A percentile compares a stretch with the other conserved stretches of the same genome.
These are phyloP conservation scores for Pilasporangium apinafurcum DNA, from an alignment of 352 stramenopile genomes.

Conservation along the genomic window DNA sequence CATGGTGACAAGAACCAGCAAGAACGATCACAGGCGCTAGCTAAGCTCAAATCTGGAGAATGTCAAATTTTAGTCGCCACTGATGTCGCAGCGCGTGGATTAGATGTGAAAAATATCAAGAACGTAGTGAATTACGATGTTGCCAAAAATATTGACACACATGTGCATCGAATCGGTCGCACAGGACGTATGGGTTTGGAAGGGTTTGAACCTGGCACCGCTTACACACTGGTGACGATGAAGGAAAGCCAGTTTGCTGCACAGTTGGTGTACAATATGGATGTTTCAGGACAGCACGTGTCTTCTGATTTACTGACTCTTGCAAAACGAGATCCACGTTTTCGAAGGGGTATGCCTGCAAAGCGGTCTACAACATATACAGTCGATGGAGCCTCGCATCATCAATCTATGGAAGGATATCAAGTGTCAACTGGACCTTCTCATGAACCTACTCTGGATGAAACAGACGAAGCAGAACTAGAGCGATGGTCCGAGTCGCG, in stretches of 20 bases:
- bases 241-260: conserved; percentile 70
- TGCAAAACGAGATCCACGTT: conserved; percentile 38
- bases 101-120: conserved; percentile 89
- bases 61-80: conserved; percentile 79
- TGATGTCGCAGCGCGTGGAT: conserved; percentile 79
- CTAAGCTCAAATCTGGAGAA: conserved; percentile 55
- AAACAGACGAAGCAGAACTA: conserved; percentile 47
- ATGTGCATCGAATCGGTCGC: conserved; percentile 86
- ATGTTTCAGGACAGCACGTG: conserved; percentile 60
- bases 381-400: neutral
- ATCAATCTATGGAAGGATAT: neutral
- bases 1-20: conserved; percentile 82
- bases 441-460: too few species aligned
- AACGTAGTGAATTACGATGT: conserved; percentile 89
- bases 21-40: conserved; percentile 59
- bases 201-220: conserved; percentile 71
- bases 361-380: too few species aligned
- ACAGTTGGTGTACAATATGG: conserved; percentile 83
- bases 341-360: conserved; percentile 32
- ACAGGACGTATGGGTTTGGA: conserved; percentile 82
- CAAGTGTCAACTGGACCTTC: too few species aligned
- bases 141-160: conserved; percentile 89
- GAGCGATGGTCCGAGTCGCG: conserved; percentile 48
- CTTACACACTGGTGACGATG: conserved; percentile 75
- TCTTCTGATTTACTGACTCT: conserved; percentile 48